phyloP scores from a whole-genome alignment of 495 filamentous ascomycete species.

The Pyrenula aspistea region DNA sequence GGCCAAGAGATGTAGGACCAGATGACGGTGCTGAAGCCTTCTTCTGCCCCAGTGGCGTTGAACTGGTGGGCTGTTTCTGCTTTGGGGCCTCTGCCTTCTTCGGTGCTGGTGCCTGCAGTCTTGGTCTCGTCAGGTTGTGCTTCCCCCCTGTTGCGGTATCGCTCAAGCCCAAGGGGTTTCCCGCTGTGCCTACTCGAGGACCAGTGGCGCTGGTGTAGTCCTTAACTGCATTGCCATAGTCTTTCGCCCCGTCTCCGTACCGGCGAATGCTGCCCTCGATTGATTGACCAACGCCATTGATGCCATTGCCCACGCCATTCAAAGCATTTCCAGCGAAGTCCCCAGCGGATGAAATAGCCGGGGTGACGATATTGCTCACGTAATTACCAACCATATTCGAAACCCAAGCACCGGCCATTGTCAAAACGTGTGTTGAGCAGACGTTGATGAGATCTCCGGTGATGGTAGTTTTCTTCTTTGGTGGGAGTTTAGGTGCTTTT shows the following conservation, averaged over 20 bases:
- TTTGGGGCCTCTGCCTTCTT: not conserved
- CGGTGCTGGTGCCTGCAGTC: not conserved
- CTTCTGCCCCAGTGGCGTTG: too few species aligned
- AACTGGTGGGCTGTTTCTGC: too few species aligned
- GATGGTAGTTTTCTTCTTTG: not conserved
- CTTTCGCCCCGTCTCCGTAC: conserved; percentile 29
- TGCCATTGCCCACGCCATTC: conserved; percentile 19
- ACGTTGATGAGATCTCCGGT: not conserved
- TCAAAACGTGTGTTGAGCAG: not conserved
- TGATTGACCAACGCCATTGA: conserved; percentile 24
- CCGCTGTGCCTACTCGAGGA: conserved; percentile 18
- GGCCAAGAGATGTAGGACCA: not conserved
- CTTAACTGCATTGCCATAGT: conserved; percentile 34
- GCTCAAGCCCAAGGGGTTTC: conserved; percentile 27
- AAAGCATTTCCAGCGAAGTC: conserved; percentile 21
- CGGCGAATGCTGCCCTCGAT: conserved; percentile 22
- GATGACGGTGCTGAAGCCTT: not conserved
- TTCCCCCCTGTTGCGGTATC: not conserved
- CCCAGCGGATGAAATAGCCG: conserved; percentile 11
- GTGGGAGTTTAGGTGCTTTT: not conserved
- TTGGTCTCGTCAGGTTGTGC: not conserved
- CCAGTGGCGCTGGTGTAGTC: conserved; percentile 28
- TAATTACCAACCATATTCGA: not conserved
- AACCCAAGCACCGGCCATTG: not conserved
- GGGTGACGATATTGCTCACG: conserved; percentile 11